Evolutionary conservation across 2,329 filamentous ascomycete species (phyloP).

Genomic region (Aureobasidium sp.): DNA sequence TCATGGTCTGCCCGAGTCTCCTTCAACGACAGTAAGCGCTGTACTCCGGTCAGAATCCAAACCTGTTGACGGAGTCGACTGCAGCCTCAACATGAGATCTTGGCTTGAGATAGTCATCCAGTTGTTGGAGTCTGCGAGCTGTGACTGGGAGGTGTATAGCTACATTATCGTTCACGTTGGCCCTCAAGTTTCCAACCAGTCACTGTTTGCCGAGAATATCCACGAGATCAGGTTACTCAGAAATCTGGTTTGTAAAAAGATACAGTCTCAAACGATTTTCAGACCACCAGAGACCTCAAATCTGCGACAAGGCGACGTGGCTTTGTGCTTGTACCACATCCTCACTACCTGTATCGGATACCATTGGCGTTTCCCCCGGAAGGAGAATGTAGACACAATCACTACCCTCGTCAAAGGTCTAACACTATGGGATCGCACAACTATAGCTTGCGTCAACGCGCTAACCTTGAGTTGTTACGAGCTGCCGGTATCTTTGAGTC

Average conservation of each 20-base stretch:
- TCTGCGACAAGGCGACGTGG: constrained; percentile 78
- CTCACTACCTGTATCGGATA: constrained; percentile 87
- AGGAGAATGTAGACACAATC: constrained; percentile 83
- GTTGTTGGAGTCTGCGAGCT: constrained; percentile 12
- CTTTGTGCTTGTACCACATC: constrained; percentile 78
- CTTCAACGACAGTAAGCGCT: constrained; percentile 39
- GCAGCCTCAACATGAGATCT: constrained; percentile 10
- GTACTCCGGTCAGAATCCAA: constrained; percentile 37
- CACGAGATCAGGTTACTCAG: constrained; percentile 69
- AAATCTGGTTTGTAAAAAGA: constrained; percentile 70
- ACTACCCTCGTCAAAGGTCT: constrained; percentile 80
- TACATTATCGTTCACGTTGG: constrained; percentile 81
- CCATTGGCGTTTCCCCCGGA: constrained; percentile 72
- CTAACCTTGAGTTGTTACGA: constrained; percentile 93
- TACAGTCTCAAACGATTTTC: constrained; percentile 66
- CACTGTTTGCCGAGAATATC: constrained; percentile 67
- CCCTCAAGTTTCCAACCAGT: constrained; percentile 82
- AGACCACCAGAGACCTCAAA: constrained; percentile 75
- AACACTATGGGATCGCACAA: constrained; percentile 45
- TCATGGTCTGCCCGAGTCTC: constrained; percentile 46
- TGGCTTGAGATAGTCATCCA: constrained; percentile 15
- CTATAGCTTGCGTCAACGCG: constrained; percentile 89
- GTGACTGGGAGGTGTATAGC: constrained; percentile 78
- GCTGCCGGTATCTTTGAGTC: constrained; percentile 77
- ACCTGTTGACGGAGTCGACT: neutral